Percentiles rank a stretch among this genome's conserved stretches.
These are phyloP conservation scores for Cercospora berteroae DNA, from an alignment of 2,329 filamentous ascomycete species.

Conservation along the genomic window DNA sequence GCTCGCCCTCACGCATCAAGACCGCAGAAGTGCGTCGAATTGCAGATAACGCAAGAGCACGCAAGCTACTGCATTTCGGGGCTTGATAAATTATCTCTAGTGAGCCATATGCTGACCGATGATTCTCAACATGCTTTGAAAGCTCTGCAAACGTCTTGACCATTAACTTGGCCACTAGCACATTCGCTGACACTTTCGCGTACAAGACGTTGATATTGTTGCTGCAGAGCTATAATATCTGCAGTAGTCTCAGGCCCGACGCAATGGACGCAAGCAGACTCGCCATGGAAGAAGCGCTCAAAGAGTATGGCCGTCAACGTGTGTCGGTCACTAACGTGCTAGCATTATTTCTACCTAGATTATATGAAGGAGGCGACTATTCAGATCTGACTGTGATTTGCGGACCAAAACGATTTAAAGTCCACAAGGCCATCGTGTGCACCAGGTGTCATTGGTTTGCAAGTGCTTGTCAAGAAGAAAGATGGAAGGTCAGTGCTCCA, in stretches of 20 bases:
- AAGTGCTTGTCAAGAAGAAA: background rate
- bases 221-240: background rate
- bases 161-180: too few relatives aligned
- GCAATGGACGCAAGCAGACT: background rate
- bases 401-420: background rate
- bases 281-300: background rate
- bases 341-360: background rate
- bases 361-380: background rate
- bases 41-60: too few relatives aligned
- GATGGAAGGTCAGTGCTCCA: background rate
- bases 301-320: background rate
- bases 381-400: background rate
- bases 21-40: too few relatives aligned
- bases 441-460: background rate
- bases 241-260: background rate
- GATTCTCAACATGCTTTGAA: too few relatives aligned
- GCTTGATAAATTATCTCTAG: too few relatives aligned
- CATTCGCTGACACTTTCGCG: background rate
- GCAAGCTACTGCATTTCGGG: too few relatives aligned
- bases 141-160: too few relatives aligned
- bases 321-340: background rate
- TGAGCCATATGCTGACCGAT: too few relatives aligned
- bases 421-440: background rate
- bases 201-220: background rate
- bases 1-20: too few relatives aligned